phyloP scores from a whole-genome alignment of 2,329 filamentous ascomycete genomes.

The Fusarium ramigenum region DNA sequence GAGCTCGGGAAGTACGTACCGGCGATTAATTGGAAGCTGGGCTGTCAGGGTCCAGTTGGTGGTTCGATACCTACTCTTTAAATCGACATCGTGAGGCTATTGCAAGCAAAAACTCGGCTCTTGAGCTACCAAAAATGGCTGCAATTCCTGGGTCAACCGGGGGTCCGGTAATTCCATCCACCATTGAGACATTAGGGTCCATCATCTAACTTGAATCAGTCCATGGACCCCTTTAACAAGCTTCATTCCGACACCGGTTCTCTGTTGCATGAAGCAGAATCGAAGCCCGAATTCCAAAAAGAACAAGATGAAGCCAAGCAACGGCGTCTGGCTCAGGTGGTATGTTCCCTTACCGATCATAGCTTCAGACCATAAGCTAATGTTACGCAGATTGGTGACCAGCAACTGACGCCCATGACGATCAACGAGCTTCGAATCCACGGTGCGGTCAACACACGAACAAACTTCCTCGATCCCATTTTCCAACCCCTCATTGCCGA shows the following conservation, averaged over 20 bases:
- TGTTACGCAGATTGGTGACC: constrained; percentile 63
- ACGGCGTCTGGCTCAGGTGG: constrained; percentile 51
- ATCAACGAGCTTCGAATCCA: constrained; percentile 87
- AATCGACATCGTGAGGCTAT: constrained; percentile 33
- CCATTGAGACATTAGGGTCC: not conserved
- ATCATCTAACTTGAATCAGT: constrained; percentile 44
- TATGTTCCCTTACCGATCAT: constrained; percentile 24
- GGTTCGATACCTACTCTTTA: constrained; percentile 23
- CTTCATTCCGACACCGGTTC: constrained; percentile 51
- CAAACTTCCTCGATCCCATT: constrained; percentile 82
- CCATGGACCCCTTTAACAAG: constrained; percentile 51
- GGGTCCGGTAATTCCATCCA: constrained; percentile 42
- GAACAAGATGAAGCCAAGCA: constrained; percentile 53
- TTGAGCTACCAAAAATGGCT: constrained; percentile 46
- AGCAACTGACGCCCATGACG: constrained; percentile 86
- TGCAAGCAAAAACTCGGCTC: constrained; percentile 29
- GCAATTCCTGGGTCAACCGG: constrained; percentile 44
- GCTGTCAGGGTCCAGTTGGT: constrained; percentile 30
- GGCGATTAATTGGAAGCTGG: constrained; percentile 21
- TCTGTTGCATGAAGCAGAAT: constrained; percentile 52
- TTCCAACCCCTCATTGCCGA: constrained; percentile 80
- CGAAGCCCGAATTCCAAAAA: constrained; percentile 48
- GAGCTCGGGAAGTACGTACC: constrained; percentile 25
- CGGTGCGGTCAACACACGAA: constrained; percentile 84
- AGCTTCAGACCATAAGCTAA: constrained; percentile 1